Evolutionary conservation across 176 grass and related monocot species (phyloP).

Genomic region (Eragrostis nindensis): DNA sequence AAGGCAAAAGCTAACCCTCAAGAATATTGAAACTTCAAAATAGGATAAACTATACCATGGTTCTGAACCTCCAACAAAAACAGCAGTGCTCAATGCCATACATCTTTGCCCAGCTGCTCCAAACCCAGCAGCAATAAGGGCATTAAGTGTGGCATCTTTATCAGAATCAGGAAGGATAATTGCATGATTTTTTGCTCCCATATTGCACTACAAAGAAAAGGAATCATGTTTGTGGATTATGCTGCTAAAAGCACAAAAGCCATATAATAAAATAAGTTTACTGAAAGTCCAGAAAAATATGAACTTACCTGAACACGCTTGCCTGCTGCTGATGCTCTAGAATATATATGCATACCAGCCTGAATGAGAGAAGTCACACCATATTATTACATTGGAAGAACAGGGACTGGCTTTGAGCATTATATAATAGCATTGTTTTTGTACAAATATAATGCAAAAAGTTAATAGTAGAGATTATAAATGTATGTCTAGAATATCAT

Average conservation of each 20-base stretch:
- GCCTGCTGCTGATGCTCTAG: slow-evolving; percentile 83
- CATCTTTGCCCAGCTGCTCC: slow-evolving; percentile 98
- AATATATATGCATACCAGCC: slow-evolving; percentile 99
- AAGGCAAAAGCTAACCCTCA: not conserved
- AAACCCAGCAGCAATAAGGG: slow-evolving; percentile 94
- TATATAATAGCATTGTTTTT: not conserved
- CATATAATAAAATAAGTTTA: not conserved
- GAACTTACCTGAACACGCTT: slow-evolving; percentile 92
- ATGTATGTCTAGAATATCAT: slow-evolving; percentile 13
- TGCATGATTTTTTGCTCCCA: slow-evolving; percentile 99
- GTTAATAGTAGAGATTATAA: not conserved
- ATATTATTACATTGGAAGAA: slow-evolving; percentile 5
- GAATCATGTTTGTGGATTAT: slow-evolving; percentile 20
- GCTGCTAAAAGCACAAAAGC: slow-evolving; percentile 17
- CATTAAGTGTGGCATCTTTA: slow-evolving; percentile 81
- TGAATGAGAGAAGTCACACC: slow-evolving; percentile 43
- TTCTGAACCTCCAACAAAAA: slow-evolving; percentile 96
- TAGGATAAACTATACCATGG: slow-evolving; percentile 68
- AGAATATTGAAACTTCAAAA: not conserved
- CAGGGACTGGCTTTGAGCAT: not conserved
- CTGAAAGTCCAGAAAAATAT: not conserved
- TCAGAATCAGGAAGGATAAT: slow-evolving; percentile 93
- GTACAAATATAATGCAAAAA: slow-evolving; percentile 14
- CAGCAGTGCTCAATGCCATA: slow-evolving; percentile 97
- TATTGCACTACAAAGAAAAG: slow-evolving; percentile 76